These are phyloP conservation scores for Nematocida sp. DNA, from an alignment of 371 early-diverging fungal species.

Conservation along the genomic window DNA sequence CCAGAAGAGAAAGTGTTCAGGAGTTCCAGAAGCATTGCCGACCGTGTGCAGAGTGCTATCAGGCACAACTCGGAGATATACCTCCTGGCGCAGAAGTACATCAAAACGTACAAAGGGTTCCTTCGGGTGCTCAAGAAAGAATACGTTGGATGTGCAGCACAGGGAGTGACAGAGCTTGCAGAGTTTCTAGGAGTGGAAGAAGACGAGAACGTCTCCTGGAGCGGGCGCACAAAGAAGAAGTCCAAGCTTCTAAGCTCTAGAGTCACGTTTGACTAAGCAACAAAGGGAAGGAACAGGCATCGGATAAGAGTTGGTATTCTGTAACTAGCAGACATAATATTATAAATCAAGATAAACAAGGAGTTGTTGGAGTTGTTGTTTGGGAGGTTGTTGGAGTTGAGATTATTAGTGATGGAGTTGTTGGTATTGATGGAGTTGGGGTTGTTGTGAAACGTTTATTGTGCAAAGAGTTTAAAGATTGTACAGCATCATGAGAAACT, in stretches of 20 bases:
- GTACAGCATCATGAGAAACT: too few relatives aligned
- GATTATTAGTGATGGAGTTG: not conserved
- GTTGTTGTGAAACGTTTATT: not conserved
- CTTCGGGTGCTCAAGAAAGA: conserved; percentile 33
- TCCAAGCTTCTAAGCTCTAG: conserved; percentile 4
- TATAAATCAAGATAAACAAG: not conserved
- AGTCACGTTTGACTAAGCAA: conserved; percentile 3
- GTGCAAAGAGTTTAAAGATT: too few relatives aligned
- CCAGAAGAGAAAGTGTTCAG: not conserved
- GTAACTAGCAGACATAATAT: too few relatives aligned
- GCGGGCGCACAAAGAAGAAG: not conserved
- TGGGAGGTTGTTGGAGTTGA: not conserved
- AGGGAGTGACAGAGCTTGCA: not conserved
- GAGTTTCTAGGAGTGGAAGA: conserved; percentile 44
- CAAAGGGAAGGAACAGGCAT: not conserved
- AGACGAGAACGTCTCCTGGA: conserved; percentile 44
- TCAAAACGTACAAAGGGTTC: conserved; percentile 48
- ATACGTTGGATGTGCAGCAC: not conserved
- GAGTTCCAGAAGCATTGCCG: not conserved
- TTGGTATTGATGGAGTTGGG: not conserved
- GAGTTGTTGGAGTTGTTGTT: not conserved
- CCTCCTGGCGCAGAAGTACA: conserved; percentile 45
- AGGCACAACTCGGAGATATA: not conserved
- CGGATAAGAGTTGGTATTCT: not conserved
- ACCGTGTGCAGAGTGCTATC: not conserved